Base-by-base conservation (phyloP, 1,284 basidiomycete genomes). In the Tausonia pullulans region DNA sequence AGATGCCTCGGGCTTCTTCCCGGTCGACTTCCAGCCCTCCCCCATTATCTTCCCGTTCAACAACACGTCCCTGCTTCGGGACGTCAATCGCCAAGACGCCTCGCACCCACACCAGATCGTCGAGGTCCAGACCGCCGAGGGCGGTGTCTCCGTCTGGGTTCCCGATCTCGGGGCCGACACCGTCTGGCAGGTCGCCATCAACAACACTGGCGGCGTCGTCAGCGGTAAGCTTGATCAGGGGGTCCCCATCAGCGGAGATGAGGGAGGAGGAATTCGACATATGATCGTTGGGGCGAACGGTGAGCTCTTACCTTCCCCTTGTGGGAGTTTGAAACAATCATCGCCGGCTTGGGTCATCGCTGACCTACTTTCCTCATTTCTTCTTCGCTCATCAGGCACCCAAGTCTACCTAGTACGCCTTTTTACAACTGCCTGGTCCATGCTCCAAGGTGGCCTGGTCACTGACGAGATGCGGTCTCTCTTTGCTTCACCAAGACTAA, bases 201-300 rank as follows among this genome's bases (percentile, higher is more conserved):
- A 46, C 10, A 51, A 44, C 5, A 45, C 13, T n/a, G 60, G 53
- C 14, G 41, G 48, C 0, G 44, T 39, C 1, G 44, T 61, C n/a
- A 14, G 39, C 2, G 52, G 50, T 43, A 44, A 61, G 41, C 14
- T 40, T 27, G 41, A 51, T 27, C 50, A 51, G 4, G 60, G 44
- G 13, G 14, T 53, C 4, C 11, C 49, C 10, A 11, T 61, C 50
- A 61, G 7, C 6, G 60, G 60, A 14, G 40, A 51, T 3, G 60
- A 61, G 41, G 60, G 60, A 45, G 60, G 60, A 54, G 60, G 60
- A 16, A 49, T 51, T 3, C 40, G 60, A 9, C 60, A 61, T 53
- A 41, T 51, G 2, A 39, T 61, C 8, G 39, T 61, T 7, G 52
- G 50, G 9, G 41, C 5, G 5, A 43, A 61, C 27, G 51, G 60